phyloP scores from a whole-genome alignment of 2,329 filamentous ascomycete genomes.

The Trichoderma sp. region DNA sequence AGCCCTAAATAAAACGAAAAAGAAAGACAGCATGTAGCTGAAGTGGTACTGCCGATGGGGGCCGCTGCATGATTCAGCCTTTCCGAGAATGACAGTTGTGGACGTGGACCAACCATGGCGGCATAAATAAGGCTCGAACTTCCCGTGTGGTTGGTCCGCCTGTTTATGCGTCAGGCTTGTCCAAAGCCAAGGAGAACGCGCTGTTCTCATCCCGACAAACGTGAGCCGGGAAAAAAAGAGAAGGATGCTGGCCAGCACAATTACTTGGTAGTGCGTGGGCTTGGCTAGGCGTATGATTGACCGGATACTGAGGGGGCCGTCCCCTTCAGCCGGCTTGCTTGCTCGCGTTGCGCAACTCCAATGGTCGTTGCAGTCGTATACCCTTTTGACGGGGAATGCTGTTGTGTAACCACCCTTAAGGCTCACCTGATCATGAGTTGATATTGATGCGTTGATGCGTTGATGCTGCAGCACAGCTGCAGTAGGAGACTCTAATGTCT shows the following conservation, averaged over 20 bases:
- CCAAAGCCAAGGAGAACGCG: not conserved
- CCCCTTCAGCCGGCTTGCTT: not conserved
- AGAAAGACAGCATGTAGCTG: not conserved
- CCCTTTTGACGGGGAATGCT: not conserved
- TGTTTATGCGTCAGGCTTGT: not conserved
- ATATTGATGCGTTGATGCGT: not conserved
- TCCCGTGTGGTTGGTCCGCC: not conserved
- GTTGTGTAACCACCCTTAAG: not conserved
- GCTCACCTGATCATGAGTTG: constrained; percentile 3
- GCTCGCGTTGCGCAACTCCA: not conserved
- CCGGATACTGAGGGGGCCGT: not conserved
- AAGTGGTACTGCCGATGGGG: not conserved
- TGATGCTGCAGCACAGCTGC: not conserved
- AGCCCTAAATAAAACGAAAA: not conserved
- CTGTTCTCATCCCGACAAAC: not conserved
- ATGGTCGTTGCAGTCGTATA: not conserved
- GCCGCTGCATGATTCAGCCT: not conserved
- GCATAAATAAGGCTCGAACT: not conserved
- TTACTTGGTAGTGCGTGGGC: not conserved
- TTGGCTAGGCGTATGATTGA: not conserved
- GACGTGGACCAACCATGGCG: not conserved
- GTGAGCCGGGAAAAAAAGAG: not conserved
- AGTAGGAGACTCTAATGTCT: not conserved
- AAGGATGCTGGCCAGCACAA: not conserved
- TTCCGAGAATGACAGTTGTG: not conserved